Base-by-base conservation (phyloP, 352 stramenopile genomes). In the Globisporangium recalcitrans region DNA sequence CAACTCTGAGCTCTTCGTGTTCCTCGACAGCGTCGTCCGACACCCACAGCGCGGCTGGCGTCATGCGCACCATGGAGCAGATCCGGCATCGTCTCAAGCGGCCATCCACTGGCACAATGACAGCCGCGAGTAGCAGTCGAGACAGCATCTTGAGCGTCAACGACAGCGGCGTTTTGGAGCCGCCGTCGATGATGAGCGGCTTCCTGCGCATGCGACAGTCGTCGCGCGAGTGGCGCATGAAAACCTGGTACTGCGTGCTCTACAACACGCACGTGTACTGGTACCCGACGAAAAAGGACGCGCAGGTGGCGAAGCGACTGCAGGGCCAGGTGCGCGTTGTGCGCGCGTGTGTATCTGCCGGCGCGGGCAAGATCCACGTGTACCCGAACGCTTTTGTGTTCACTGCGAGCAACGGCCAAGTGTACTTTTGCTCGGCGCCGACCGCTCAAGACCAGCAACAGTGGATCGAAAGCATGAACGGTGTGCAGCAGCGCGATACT, bases 221-320 rank as follows among this genome's bases (percentile, higher is more conserved):
- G 9, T 44, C 64, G 53, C 60, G 62, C 34, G 71, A 73, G 62
- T 78, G 71, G 71, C 71, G 71, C 46, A 73, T 78, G 68, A 78
- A 78, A 52, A 78, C 71, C 31, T 78, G 71, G 71, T 78, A 73
- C 59, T 75, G 65, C 55, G 58, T 68, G 47, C 68, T 74, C 56
- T 67, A 67, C 53, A 68, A 70, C 29, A 21, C 57, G 31, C 60
- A 75, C 22, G 4, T 78, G 19, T 69, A 62, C 52, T 73, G 67
- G 52, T 78, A 75, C 59, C 32, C 65, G 24, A 69, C 27, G 38
- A 70, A 78, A 60, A 57, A 53, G 10, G 71, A 78, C 68, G 68
- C 68, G n/a, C 53, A 54, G 21, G 60, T 64, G 9, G 71, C 68
- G 8, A 60, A 61, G 22, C 56, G 60, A 8, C 52, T 73, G 19